A percentile compares a stretch with the other conserved stretches of the same genome.
phyloP scores from a whole-genome alignment of 2,329 filamentous ascomycete genomes.

The Botrytis pseudocinerea region DNA sequence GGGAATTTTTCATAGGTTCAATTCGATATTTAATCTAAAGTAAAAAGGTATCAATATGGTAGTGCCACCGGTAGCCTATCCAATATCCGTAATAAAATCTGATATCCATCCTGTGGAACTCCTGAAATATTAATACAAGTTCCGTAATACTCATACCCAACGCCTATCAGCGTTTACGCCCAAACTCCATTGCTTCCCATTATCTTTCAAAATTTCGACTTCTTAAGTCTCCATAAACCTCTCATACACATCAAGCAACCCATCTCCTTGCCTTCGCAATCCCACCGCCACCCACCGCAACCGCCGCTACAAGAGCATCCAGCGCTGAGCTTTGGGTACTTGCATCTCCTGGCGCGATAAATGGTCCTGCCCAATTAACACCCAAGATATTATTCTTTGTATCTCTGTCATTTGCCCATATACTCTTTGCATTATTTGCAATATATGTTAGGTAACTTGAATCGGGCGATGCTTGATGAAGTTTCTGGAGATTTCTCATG shows the following conservation, averaged over 20 bases:
- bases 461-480: conserved; percentile 51
- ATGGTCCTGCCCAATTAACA: conserved; percentile 65
- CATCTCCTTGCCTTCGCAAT: background rate
- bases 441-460: conserved; percentile 56
- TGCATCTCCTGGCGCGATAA: conserved; percentile 51
- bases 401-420: conserved; percentile 62
- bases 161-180: background rate
- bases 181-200: background rate
- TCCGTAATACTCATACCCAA: background rate
- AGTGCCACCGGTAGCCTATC: background rate
- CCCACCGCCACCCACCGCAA: conserved; percentile 27
- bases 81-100: background rate
- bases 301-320: conserved; percentile 66
- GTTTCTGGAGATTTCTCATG: conserved; percentile 60
- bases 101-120: background rate
- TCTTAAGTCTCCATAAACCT: background rate
- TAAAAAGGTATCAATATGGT: background rate
- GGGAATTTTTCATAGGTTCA: background rate
- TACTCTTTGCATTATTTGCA: conserved; percentile 61
- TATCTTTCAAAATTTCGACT: background rate
- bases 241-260: background rate
- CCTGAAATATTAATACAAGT: background rate
- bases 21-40: background rate
- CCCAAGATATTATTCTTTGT: conserved; percentile 51
- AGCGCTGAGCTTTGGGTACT: conserved; percentile 65